These are phyloP conservation scores for Globisporangium canariense DNA, from an alignment of 352 stramenopile species.

Conservation along the genomic window DNA sequence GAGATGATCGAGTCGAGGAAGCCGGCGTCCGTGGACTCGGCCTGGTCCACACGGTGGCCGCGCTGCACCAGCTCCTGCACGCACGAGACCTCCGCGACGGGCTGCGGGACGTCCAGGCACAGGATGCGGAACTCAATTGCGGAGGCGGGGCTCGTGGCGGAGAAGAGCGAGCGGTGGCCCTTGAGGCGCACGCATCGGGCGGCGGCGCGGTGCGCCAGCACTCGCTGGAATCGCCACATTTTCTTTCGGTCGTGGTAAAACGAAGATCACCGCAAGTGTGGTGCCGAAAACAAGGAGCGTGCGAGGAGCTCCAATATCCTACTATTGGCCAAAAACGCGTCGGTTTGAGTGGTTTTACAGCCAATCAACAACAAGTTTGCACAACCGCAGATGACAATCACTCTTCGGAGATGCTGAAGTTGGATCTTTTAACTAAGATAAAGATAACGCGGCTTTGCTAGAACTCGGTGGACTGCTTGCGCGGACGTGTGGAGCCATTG, in stretches of 20 bases:
- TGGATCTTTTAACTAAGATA: conserved; percentile 10
- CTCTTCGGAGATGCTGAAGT: not conserved
- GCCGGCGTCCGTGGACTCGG: conserved; percentile 25
- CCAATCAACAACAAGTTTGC: not conserved
- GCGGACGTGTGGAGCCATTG: conserved; percentile 18
- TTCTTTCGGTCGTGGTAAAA: not conserved
- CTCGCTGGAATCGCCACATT: conserved; percentile 16
- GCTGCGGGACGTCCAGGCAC: conserved; percentile 54
- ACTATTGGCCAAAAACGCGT: not conserved
- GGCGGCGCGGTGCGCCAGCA: not conserved
- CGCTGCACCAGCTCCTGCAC: conserved; percentile 71
- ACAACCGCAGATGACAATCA: not conserved
- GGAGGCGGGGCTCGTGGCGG: conserved; percentile 4
- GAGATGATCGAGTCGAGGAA: conserved; percentile 26
- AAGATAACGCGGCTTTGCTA: conserved; percentile 4
- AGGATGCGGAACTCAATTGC: conserved; percentile 39
- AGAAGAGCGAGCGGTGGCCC: conserved; percentile 14
- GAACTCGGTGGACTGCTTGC: conserved; percentile 53
- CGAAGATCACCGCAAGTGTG: not conserved
- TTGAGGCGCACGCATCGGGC: conserved; percentile 5
- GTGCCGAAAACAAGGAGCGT: not conserved
- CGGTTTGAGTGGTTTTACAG: not conserved
- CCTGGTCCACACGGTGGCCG: conserved; percentile 59
- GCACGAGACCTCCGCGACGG: conserved; percentile 45
- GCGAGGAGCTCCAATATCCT: not conserved